phyloP scores from a whole-genome alignment of 768 basidiomycete species.

The Ramaria rubella region DNA sequence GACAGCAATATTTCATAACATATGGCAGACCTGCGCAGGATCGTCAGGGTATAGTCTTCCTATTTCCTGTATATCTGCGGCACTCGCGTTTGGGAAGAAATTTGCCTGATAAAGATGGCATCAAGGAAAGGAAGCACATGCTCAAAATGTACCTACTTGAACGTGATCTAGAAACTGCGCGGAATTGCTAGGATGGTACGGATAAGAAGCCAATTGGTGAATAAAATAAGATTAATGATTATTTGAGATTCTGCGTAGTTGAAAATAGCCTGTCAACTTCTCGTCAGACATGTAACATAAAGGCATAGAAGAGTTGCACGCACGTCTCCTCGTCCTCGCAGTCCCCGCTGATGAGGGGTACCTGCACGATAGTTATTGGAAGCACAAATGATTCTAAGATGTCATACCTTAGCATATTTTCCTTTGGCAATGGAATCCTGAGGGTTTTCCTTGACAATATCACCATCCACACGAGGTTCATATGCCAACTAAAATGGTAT shows the following conservation, averaged over 20 bases:
- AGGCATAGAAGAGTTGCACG: constrained; percentile 10
- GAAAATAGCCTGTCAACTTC: constrained; percentile 2
- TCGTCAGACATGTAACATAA: background rate
- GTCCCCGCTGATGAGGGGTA: constrained; percentile 24
- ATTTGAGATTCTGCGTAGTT: constrained; percentile 21
- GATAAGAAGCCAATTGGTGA: background rate
- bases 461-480: constrained; percentile 44
- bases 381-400: background rate
- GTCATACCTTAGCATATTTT: constrained; percentile 41
- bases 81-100: constrained; percentile 6
- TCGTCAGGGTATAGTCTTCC: constrained; percentile 13
- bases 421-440: constrained; percentile 37
- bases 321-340: constrained; percentile 39
- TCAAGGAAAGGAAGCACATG: background rate
- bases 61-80: constrained; percentile 6
- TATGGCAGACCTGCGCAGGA: background rate
- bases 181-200: constrained; percentile 5
- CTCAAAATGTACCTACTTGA: background rate
- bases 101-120: too few species aligned
- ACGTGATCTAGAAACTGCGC: constrained; percentile 11
- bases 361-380: background rate
- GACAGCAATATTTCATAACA: background rate
- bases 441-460: constrained; percentile 41
- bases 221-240: background rate
- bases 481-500: constrained; percentile 30